Base-by-base conservation (phyloP, 768 basidiomycete genomes). In the Gloeostereum incarnatum region DNA sequence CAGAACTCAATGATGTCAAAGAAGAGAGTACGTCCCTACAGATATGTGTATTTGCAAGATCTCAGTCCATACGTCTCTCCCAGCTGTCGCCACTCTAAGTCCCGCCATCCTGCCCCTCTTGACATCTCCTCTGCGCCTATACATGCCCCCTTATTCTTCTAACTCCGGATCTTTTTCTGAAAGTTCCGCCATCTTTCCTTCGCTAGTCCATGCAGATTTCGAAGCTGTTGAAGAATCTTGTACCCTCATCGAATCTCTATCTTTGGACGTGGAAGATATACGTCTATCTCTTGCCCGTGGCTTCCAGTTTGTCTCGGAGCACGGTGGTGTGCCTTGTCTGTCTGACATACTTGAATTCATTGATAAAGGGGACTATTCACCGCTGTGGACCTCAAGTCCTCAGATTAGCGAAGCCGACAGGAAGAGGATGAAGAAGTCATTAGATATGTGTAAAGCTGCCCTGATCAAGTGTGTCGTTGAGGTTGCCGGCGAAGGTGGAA, bases 381-480 rank as follows among this genome's bases (percentile, higher is more conserved):
- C 72, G 3, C 63, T 73, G 18, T 90, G 87, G 87, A 60, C 62
- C 35, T n/a, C n/a, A n/a, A n/a, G n/a, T n/a, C n/a, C n/a, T n/a
- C 59, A 65, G 9, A 49, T 65, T 26, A 59, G 58, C 1, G 78
- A 76, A 25, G 50, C 61, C 31, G 75, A 84, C 40, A 63, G 63
- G 42, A 65, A 68, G 42, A 60, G 65, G 34, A 80, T 74, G 57
- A 75, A 84, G 54, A 82, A 82, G 53, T 68, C 71, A 2, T 83
- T 93, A 45, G 76, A 79, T 46, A 72, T 80, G 20, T 88, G 87
- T 61, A 93, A 92, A 59, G 83, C 81, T 3, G 88, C 86, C 0
- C 63, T 91, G 6, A 80, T 91, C 56, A 89, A 90, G 49, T 75
- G 82, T 2, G 73, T 92, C 11, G 87, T 93, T 20, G 89, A 90